Base-by-base conservation (phyloP, 768 basidiomycete genomes). In the Lyophyllum atratum region DNA sequence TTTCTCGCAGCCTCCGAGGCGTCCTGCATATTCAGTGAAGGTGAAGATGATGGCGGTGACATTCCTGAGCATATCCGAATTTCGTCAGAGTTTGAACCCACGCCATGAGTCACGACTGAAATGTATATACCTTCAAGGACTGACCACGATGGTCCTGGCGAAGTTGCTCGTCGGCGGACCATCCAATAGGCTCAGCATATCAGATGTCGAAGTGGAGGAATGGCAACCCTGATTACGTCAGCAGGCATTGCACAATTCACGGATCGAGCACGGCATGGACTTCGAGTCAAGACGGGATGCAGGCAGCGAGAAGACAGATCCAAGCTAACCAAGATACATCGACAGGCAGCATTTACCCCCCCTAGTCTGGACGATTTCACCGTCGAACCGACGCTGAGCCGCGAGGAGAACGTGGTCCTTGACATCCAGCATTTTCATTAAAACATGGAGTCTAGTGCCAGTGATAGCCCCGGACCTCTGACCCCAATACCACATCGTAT, bases 401-500 rank as follows among this genome's bases (percentile, higher is more conserved):
- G n/a, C n/a, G n/a, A n/a, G n/a, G n/a, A n/a, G n/a, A n/a, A n/a
- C n/a, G n/a, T n/a, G n/a, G 12, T 7, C 34, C 11, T 6, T 33
- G 31, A 12, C 31, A 33, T 12, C 31, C 31, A 33, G 31, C 6
- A 33, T 33, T 33, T 12, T 8, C 37, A 15, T 39, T 14, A 17
- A 51, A 40, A 49, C 33, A 40, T 43, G 39, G 39, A 52, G 19
- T 28, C 46, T 47, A 22, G 22, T 44, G 11, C 29, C 11, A 39
- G 34, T 15, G n/a, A n/a, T n/a, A n/a, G n/a, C n/a, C n/a, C n/a
- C n/a, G n/a, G n/a, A n/a, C 34, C 29, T 22, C 39, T 42, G 49
- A 52, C 52, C n/a, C 52, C 60, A 33, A 54, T 65, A 54, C 66
- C 66, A 19, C 65, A 68, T 48, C 66, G 66, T 68, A 63, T 37